Evolutionary conservation across 805 yeast species (phyloP), one percentile per base, ranked within the genome.

Genomic region (Yarrowia hollandica): DNA sequence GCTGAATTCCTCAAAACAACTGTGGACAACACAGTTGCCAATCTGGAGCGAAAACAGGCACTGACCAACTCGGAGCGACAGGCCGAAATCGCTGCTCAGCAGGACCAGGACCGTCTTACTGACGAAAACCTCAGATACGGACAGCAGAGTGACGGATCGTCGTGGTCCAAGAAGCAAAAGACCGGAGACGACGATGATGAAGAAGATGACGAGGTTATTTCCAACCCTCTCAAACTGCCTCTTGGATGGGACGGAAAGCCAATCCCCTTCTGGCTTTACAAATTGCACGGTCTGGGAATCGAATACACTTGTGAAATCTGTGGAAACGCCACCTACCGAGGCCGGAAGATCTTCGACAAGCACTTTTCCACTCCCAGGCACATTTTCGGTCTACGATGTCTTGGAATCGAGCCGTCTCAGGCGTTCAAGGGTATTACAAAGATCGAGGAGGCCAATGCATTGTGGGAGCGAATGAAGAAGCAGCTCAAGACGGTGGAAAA

Each of bases 201-300:
- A 10, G 77, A 71, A 11, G 75, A 71, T 5, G 70, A 69, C 30
- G 74, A 67, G 8, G 63, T 67, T 16, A 67, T 68, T 26, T 70
- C 67, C 55, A 78, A 78, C 61, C 82, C 84, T 16, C 74, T 81
- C 60, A 81, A 85, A 60, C 70, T 88, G 59, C 96, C 96, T 0
- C 56, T 88, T 0, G 98, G 96, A 0, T 80, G 88, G 16, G 97
- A 91, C 71, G 97, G 97, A 0, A 80, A 79, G 37, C 97, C 97
- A 0, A 89, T 94, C 25, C 99, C 99, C 1, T 82, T 78, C 59
- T 94, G 99, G 99, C 75, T 94, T 25, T 91, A 83, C 77, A 94
- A 91, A 70, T 75, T 91, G 42, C 90, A 90, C 66, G 99, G 99
- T 0, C 75, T 91, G 10, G 87, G 87, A 60, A 78, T 81, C 39